Base-by-base conservation (phyloP, 345 rosid species). In the Lepidium africanum region DNA sequence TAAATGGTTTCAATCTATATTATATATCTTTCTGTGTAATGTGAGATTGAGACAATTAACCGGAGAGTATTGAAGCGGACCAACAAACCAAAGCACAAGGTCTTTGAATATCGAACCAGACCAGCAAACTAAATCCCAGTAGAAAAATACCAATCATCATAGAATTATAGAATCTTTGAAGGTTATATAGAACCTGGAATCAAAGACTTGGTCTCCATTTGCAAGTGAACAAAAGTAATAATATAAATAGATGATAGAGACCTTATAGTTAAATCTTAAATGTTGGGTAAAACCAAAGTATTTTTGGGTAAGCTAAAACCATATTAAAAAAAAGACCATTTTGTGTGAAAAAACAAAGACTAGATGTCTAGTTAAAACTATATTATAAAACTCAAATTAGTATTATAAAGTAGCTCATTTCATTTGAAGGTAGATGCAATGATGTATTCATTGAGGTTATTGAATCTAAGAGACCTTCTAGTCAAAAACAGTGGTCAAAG, bases 401-500 rank as follows among this genome's bases (percentile, higher is more conserved):
- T 54, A 10, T 45, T 54, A 7, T 45, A 43, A 32, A 58, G 10
- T 39, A 16, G 23, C 19, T 30, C 23, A n/a, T 57, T 39, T 33
- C 15, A 58, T 59, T 59, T 37, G 16, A 65, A 65, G 15, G 65
- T 30, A 12, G 35, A 42, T 65, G 72, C 40, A 65, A 15, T 49
- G 67, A 66, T 65, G 66, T 73, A 23, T 53, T 15, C 9, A 39
- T 47, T 40, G 60, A 41, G 23, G 65, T 43, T 14, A 37, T 47
- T 58, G 58, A 25, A 50, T 27, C 41, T 60, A 17, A 66, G 67
- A 9, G 49, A 50, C 16, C 7, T 7, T 41, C 8, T 38, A 51
- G 50, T 73, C 56, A 73, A 73, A 64, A 65, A 50, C 40, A 41
- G 3, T 51, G 50, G 72, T 67, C 72, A 59, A 73, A 74, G 56